Base-by-base conservation (phyloP, 2,329 filamentous ascomycete genomes). In the Stagonosporopsis chrysanthemi region DNA sequence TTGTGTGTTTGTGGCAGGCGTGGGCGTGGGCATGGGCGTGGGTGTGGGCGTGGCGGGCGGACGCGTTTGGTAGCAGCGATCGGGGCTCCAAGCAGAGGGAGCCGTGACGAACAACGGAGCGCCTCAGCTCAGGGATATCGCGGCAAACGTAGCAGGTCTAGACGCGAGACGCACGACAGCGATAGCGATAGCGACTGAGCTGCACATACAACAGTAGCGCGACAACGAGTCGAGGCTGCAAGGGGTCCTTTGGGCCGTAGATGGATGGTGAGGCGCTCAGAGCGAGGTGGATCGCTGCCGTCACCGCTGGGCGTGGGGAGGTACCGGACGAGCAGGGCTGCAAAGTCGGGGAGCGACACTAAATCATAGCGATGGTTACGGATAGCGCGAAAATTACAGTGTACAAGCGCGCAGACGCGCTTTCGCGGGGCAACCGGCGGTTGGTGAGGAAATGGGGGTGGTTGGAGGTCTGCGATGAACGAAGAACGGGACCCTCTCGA, bases 371-470 rank as follows among this genome's bases (percentile, higher is more conserved):
- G 60, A 48, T 45, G 36, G 33, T 39, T 40, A 8, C n/a, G 43
- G 48, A 49, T 56, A 56, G 65, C 56, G 63, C 65, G 61, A 56
- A 33, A 53, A 55, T 28, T 19, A 51, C 47, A 62, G 48, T 58
- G 42, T 39, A 52, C 57, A 56, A 56, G 66, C 64, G 69, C 66
- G 64, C 58, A 58, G 62, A 65, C 66, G 71, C 67, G 68, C 58
- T 52, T 66, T 61, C 59, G 66, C 56, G 58, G 61, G 50, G 60
- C 42, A 47, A 42, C 38, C 38, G 52, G 48, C 19, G 43, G 54
- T 49, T 48, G 50, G 60, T 45, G 58, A 57, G 44, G 60, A 64
- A 69, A 64, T 64, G 68, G 65, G 66, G 51, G 71, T 70, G 72
- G 72, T 68, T 72, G 71, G 72, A 63, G 59, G 65, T 66, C 51